Base-by-base conservation (phyloP, 305 asterid genomes). In the Fraxinus greggii region DNA sequence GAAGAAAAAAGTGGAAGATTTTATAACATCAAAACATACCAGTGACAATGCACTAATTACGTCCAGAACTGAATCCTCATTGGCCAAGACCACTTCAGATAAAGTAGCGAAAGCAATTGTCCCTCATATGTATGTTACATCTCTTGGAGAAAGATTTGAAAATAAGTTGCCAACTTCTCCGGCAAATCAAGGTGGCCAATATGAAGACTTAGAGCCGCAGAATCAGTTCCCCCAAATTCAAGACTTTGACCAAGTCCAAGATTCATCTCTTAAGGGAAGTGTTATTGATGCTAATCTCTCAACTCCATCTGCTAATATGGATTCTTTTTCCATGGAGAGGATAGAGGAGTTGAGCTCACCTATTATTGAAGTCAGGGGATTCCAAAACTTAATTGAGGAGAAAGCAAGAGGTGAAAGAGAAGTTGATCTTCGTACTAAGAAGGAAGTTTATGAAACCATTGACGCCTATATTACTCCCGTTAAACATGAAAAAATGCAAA, bases 41-140 rank as follows among this genome's bases (percentile, higher is more conserved):
- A 80, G 42, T 67, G 89, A 86, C 61, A 90, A 85, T 86, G 85
- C 77, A 63, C 63, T 86, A 72, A 85, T 78, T 82, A 86, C 85
- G 32, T 73, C 85, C 78, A 88, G 86, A 86, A 82, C 91, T 61
- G 92, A 90, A 83, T 89, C 90, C 75, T 83, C 85, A 48, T 77
- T 86, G 86, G 87, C 89, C 86, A 90, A 87, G 74, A 80, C 54
- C 81, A 83, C 76, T 72, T 86, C 82, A 38, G 84, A 84, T 65
- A 81, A 79, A 65, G 90, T 87, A 79, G 92, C 81, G 36, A 82
- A 86, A 83, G 81, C 86, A 85, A 76, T 80, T 79, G 42, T 76
- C 72, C 45, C 86, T 77, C 79, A 80, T 35, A 74, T 76, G 15
- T 77, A 79, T 84, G 83, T 84, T 84, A 79, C 87, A 87, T 85